A percentile compares a stretch with the other conserved stretches of the same genome.
Conservation (phyloP, 768 basidiomycete genomes). For the Leccinellum rugosiceps region DNA sequence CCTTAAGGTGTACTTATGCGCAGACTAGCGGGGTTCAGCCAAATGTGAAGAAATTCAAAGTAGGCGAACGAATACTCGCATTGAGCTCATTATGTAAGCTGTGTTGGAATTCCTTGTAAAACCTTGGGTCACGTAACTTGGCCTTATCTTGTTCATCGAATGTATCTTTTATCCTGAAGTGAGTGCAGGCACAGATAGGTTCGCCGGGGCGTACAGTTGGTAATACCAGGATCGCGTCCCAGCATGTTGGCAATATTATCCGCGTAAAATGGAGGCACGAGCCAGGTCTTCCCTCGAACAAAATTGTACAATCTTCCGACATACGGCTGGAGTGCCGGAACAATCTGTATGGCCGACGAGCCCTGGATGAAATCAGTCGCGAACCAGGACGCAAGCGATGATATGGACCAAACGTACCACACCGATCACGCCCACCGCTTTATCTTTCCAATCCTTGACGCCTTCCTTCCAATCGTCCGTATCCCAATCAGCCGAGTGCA, state of each 20-base stretch:
- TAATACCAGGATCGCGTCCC: not conserved
- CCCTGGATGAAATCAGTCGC: not conserved
- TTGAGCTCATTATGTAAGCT: not conserved
- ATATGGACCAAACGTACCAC: not conserved
- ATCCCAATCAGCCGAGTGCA: slow-evolving; percentile 39
- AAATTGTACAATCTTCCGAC: not conserved
- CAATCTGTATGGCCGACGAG: not conserved
- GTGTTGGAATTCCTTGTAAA: not conserved
- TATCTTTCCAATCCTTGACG: slow-evolving; percentile 47
- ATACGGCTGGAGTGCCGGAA: not conserved
- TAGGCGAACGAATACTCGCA: not conserved
- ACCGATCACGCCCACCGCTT: slow-evolving; percentile 17
- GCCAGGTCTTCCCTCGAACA: not conserved
- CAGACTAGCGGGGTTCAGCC: slow-evolving; percentile 11
- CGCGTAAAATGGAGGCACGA: not conserved
- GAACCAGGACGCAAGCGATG: not conserved
- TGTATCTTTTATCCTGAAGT: not conserved
- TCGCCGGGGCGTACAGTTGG: slow-evolving; percentile 38
- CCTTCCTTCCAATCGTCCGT: slow-evolving; percentile 44
- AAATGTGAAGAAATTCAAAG: not conserved
- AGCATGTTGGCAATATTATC: not conserved
- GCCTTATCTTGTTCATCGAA: not conserved
- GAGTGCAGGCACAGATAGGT: not conserved
- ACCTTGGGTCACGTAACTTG: not conserved
- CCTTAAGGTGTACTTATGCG: slow-evolving; percentile 40